phyloP scores from a whole-genome alignment of 371 early-diverging fungal species.

The Mortierella sp. region DNA sequence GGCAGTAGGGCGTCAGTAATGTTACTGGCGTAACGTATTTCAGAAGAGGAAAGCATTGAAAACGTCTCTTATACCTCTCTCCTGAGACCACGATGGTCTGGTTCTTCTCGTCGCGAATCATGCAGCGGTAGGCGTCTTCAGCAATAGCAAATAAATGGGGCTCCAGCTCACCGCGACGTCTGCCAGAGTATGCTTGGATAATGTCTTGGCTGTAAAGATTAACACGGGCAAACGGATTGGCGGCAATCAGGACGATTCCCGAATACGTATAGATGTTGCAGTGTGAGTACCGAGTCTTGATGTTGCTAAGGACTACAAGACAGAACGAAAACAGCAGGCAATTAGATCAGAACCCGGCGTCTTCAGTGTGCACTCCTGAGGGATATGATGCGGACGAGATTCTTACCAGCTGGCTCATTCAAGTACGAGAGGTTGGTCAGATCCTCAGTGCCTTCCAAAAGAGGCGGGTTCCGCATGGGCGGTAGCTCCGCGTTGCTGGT shows the following conservation, averaged over 20 bases:
- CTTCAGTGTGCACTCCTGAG: too few relatives aligned
- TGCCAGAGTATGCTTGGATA: conserved; percentile 92
- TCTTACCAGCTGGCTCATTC: conserved; percentile 87
- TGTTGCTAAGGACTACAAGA: conserved; percentile 84
- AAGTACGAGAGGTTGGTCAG: conserved; percentile 90
- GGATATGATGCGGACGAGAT: too few relatives aligned
- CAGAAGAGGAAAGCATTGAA: too few relatives aligned
- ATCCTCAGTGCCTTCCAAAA: conserved; percentile 90
- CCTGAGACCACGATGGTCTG: conserved; percentile 99
- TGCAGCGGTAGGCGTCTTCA: conserved; percentile 95
- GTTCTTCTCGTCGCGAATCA: conserved; percentile 91
- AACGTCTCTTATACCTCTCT: too few relatives aligned
- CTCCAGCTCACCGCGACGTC: conserved; percentile 91
- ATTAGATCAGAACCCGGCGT: too few relatives aligned
- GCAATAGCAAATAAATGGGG: conserved; percentile 89
- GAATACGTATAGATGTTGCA: conserved; percentile 98
- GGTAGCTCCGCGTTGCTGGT: conserved; percentile 77
- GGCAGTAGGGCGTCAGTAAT: too few relatives aligned
- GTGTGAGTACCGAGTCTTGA: conserved; percentile 85
- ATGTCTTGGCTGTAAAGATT: conserved; percentile 88
- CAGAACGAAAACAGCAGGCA: conserved; percentile 28
- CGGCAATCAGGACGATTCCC: conserved; percentile 97
- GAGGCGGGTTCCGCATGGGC: conserved; percentile 90
- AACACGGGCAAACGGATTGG: conserved; percentile 96
- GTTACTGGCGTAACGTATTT: too few relatives aligned